Evolutionary conservation across 176 grass and related monocot species (phyloP), one percentile per base, ranked within the genome.

Genomic region (Ampelocalamus luodianensis): DNA sequence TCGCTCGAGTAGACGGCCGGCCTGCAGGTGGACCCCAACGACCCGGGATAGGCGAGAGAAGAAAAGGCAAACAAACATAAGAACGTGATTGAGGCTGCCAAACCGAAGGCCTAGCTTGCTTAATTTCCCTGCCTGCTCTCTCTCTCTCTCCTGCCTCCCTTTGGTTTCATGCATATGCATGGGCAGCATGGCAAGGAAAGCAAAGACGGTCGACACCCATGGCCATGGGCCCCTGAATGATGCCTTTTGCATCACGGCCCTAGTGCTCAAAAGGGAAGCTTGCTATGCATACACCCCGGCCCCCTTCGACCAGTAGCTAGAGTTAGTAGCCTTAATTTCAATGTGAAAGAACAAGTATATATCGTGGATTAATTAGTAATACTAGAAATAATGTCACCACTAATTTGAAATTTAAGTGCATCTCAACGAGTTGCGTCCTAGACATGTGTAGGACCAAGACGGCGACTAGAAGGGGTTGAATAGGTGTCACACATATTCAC

Each of bases 21-120:
- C 53, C 53, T 56, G 53, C 54, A 56, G 54, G 54, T 22, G 7
- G 54, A 18, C 53, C 53, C 53, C 53, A 17, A 7, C 12, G 12
- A 48, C 10, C 12, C 50, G 5, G 5, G 16, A 16, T 5, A 13
- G 46, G 4, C 46, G 6, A 20, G 6, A 59, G n/a, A 26, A 40
- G 24, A 58, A 32, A 63, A 78, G 56, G 76, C 76, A 10, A 61
- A 63, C n/a, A 63, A 63, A 63, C 56, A 63, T 29, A 56, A 78
- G 60, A 60, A 60, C 56, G 56, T 40, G 55, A 78, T 61, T 15
- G 55, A 77, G 55, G 75, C 56, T 61, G 75, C 62, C 75, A 77
- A 56, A 3, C 54, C 54, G 0, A 55, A 55, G 53, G 45, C 11
- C 7, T 42, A 42, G 7, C 17, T 46, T 8, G 3, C 45, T 13